phyloP scores from a whole-genome alignment of 805 yeast species.

The Wilhelminamyces savonicus region DNA sequence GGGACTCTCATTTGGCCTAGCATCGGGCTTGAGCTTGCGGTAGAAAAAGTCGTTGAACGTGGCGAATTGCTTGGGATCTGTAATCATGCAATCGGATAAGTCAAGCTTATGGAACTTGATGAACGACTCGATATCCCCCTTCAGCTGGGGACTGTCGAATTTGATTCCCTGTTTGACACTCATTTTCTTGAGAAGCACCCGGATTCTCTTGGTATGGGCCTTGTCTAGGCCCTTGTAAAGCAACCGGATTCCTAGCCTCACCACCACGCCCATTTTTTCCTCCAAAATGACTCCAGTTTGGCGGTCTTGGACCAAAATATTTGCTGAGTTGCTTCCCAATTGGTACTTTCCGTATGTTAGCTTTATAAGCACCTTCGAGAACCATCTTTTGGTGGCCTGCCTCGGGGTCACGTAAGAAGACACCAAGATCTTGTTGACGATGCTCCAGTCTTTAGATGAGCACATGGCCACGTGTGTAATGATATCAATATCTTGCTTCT shows the following conservation, averaged over 20 bases:
- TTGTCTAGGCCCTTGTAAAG: conserved; percentile 69
- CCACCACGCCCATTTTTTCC: conserved; percentile 87
- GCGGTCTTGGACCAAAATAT: conserved; percentile 89
- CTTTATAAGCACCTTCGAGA: conserved; percentile 72
- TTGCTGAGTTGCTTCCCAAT: conserved; percentile 82
- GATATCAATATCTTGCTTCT: conserved; percentile 56
- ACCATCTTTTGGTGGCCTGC: conserved; percentile 86
- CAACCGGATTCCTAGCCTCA: conserved; percentile 79
- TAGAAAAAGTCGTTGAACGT: conserved; percentile 90
- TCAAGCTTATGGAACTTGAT: conserved; percentile 79
- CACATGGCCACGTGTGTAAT: conserved; percentile 88
- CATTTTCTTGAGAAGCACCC: conserved; percentile 54
- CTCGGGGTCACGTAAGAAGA: conserved; percentile 72
- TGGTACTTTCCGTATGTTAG: conserved; percentile 84
- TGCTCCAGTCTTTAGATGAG: conserved; percentile 69
- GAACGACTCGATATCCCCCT: conserved; percentile 64
- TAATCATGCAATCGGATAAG: conserved; percentile 55
- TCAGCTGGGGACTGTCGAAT: conserved; percentile 69
- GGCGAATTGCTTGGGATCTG: conserved; percentile 42
- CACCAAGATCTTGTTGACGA: conserved; percentile 55
- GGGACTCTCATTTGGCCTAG: conserved; percentile 64
- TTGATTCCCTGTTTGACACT: conserved; percentile 79
- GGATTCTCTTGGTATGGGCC: conserved; percentile 54
- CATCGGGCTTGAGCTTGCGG: conserved; percentile 63
- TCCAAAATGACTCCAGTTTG: conserved; percentile 83